A percentile compares a stretch with the other conserved stretches of the same genome.
Conservation (phyloP, 2,329 filamentous ascomycete genomes). For the Aspergillus sp. region DNA sequence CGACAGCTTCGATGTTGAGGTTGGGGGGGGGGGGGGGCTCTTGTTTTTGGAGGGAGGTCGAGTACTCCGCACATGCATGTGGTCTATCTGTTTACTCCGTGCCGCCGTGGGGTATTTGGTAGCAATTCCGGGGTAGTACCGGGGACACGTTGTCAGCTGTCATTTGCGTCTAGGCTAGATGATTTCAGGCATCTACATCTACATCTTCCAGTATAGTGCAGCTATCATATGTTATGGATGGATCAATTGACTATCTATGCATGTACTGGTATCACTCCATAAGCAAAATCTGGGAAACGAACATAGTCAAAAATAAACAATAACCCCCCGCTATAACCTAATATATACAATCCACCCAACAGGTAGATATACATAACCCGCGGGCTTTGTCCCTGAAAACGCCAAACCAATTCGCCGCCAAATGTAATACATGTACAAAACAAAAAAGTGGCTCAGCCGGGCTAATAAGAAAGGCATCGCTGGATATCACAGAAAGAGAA, state of each 20-base stretch:
- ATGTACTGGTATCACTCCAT: conserved; percentile 13
- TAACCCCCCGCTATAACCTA: conserved; percentile 11
- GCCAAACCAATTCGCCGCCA: conserved; percentile 10
- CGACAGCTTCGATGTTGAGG: no score
- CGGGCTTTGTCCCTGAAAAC: conserved; percentile 1
- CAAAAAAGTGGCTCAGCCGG: conserved; percentile 27
- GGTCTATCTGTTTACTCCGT: no score
- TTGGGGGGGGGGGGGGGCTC: no score
- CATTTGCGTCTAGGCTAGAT: no score
- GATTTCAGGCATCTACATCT: no score
- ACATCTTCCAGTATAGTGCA: no score
- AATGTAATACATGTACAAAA: conserved; percentile 17
- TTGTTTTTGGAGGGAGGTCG: no score
- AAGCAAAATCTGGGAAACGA: conserved; percentile 1
- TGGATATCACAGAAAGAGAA: conserved; percentile 27
- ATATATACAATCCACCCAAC: conserved; percentile 17
- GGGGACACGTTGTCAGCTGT: no score
- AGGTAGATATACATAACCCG: conserved; percentile 8
- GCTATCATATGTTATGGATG: neutral
- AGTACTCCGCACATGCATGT: no score
- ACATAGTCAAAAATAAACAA: neutral
- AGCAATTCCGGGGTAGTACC: no score
- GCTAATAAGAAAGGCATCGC: conserved; percentile 23
- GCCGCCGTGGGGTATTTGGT: no score
- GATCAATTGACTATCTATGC: conserved; percentile 13